Evolutionary conservation across 257 asterid species (phyloP).

Genomic region (Solanum piurae): DNA sequence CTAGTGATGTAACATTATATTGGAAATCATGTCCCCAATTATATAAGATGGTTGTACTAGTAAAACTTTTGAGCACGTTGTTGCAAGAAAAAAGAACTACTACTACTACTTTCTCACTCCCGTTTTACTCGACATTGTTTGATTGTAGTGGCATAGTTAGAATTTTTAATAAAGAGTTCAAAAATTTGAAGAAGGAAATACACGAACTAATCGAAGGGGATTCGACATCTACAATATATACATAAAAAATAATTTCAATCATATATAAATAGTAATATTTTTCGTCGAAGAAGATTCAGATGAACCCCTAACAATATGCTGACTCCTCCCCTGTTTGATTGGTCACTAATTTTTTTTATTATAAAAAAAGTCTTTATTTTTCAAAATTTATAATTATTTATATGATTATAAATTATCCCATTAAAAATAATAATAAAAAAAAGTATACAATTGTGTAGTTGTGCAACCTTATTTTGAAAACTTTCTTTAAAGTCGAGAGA

Average conservation of each 20-base stretch:
- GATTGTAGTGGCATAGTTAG: too few species aligned
- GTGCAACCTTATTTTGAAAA: background rate
- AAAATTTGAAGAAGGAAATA: background rate
- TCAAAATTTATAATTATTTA: background rate
- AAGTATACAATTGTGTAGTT: background rate
- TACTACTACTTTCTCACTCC: background rate
- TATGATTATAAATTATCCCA: background rate
- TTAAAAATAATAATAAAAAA: background rate
- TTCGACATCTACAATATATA: too few species aligned
- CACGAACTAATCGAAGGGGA: too few species aligned
- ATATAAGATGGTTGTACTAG: background rate
- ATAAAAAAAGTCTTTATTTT: background rate
- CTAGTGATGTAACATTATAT: background rate
- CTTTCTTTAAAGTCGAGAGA: background rate
- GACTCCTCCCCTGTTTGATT: background rate
- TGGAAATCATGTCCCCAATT: background rate
- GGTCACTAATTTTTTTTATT: too few species aligned
- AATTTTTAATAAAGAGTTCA: background rate
- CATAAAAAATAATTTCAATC: too few species aligned
- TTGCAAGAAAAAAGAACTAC: background rate
- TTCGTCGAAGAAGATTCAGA: fast-evolving
- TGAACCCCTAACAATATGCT: too few species aligned
- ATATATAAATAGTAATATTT: too few species aligned
- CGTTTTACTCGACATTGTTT: background rate
- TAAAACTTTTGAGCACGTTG: background rate